These are phyloP conservation scores for Thozetella sp. DNA, from an alignment of 495 filamentous ascomycete species.

Conservation along the genomic window DNA sequence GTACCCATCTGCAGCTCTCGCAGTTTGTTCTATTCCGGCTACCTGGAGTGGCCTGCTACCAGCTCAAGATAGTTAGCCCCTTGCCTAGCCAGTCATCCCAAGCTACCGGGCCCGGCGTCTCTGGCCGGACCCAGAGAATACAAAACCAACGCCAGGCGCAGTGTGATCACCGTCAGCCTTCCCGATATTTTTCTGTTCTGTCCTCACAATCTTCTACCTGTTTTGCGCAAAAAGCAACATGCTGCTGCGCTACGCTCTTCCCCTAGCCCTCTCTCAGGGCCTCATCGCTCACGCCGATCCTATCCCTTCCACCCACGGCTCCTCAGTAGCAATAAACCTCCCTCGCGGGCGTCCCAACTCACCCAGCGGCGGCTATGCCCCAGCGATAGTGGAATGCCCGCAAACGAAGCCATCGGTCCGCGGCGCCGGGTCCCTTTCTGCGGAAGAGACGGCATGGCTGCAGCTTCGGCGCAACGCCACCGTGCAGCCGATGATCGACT, in stretches of 20 bases:
- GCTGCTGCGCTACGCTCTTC: background rate
- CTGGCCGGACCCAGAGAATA: too few relatives aligned
- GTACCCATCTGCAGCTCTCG: too few relatives aligned
- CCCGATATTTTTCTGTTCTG: background rate
- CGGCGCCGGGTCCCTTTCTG: conserved; percentile 58
- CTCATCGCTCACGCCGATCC: background rate
- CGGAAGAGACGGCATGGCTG: conserved; percentile 70
- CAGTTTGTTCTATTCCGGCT: too few relatives aligned
- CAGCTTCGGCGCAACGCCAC: conserved; percentile 55
- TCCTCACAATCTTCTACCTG: background rate
- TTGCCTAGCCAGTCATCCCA: too few relatives aligned
- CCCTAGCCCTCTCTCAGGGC: background rate
- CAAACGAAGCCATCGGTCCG: conserved; percentile 45
- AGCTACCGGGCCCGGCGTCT: too few relatives aligned
- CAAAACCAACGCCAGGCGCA: too few relatives aligned
- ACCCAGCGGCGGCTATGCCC: conserved; percentile 58
- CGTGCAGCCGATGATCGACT: conserved; percentile 67
- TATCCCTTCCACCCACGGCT: background rate
- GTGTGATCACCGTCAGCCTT: too few relatives aligned
- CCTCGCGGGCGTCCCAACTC: conserved; percentile 52
- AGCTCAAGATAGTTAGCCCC: too few relatives aligned
- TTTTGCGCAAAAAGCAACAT: background rate
- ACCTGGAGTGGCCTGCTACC: too few relatives aligned
- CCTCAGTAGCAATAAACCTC: background rate
- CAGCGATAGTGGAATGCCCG: conserved; percentile 54